phyloP scores from a whole-genome alignment of 2,329 filamentous ascomycete genomes.

The Pseudocercospora crystallina region DNA sequence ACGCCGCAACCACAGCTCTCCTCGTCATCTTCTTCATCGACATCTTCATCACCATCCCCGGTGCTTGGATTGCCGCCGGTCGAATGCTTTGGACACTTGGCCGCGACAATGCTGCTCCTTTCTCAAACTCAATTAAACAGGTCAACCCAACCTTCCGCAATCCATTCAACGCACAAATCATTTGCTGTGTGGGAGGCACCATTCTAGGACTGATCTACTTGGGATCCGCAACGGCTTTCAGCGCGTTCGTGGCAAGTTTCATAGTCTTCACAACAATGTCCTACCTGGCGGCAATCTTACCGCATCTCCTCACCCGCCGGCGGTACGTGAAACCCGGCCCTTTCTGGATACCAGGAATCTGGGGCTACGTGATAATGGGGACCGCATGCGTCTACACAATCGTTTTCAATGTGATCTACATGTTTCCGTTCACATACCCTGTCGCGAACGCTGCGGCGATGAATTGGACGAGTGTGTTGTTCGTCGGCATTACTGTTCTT shows the following conservation, averaged over 20 bases:
- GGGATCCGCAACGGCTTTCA: slow-evolving; percentile 65
- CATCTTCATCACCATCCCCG: slow-evolving; percentile 53
- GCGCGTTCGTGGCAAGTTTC: slow-evolving; percentile 62
- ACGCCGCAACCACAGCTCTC: slow-evolving; percentile 44
- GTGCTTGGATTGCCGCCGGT: slow-evolving; percentile 61
- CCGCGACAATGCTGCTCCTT: slow-evolving; percentile 57
- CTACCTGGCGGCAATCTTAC: slow-evolving; percentile 64
- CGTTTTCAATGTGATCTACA: slow-evolving; percentile 64
- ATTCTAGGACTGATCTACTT: slow-evolving; percentile 65
- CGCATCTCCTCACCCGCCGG: slow-evolving; percentile 42
- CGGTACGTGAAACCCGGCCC: slow-evolving; percentile 55
- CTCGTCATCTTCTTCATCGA: slow-evolving; percentile 51
- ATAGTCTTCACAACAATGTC: slow-evolving; percentile 56
- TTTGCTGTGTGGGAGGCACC: slow-evolving; percentile 52
- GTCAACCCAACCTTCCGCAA: slow-evolving; percentile 50
- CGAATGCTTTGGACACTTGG: slow-evolving; percentile 64
- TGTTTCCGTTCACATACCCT: slow-evolving; percentile 53
- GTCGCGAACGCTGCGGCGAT: slow-evolving; percentile 45
- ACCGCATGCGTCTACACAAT: slow-evolving; percentile 59
- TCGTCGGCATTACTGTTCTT: slow-evolving; percentile 53
- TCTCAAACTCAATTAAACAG: slow-evolving; percentile 46
- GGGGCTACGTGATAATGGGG: slow-evolving; percentile 54
- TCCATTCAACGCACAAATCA: slow-evolving; percentile 58
- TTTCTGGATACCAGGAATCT: slow-evolving; percentile 54
- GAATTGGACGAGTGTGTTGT: slow-evolving; percentile 57